Evolutionary conservation across 768 basidiomycete genomes (phyloP).

Genomic region (Ramaria sp.): DNA sequence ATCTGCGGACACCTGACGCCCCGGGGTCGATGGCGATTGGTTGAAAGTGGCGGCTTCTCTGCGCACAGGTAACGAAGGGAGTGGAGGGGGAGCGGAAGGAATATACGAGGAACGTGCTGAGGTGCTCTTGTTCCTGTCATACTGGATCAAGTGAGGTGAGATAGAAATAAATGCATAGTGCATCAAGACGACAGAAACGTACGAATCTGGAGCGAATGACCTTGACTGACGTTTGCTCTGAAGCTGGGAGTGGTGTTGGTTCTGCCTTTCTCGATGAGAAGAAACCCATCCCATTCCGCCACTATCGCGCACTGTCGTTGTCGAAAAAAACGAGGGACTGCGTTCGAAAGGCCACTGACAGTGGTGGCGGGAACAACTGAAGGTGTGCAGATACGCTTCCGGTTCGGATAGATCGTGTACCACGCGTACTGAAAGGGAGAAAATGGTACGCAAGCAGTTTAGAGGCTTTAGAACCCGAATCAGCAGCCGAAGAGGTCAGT

Average conservation of each 20-base stretch:
- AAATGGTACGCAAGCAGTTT: no score
- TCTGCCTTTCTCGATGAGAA: constrained; percentile 29
- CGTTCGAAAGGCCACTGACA: not conserved
- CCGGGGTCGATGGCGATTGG: constrained; percentile 7
- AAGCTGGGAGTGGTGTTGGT: constrained; percentile 10
- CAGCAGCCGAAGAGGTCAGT: no score
- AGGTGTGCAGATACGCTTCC: no score
- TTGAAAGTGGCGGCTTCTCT: not conserved
- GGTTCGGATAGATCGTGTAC: no score
- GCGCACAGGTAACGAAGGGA: not conserved
- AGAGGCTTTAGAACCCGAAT: no score
- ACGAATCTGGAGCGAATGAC: constrained; percentile 31
- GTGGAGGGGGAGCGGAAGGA: constrained; percentile 11
- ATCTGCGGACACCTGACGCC: constrained; percentile 20
- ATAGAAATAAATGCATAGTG: not conserved
- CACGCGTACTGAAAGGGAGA: no score
- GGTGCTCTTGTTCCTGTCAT: not conserved
- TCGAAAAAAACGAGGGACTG: not conserved
- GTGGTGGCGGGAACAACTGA: no score
- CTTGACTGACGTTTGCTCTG: constrained; percentile 18
- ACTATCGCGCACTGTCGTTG: not conserved
- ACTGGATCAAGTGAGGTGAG: constrained; percentile 1
- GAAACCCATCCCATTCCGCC: constrained; percentile 24
- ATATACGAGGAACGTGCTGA: constrained; percentile 4
- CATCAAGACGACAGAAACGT: constrained; percentile 8